Evolutionary conservation across 176 grass and related monocot genomes (phyloP).

Genomic region (Hordeum vulgare): MorexV3_pseudomolecules_assembly NC_058521.1:360558880-360559379

Average conservation of each 20-base stretch:
- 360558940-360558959: neutral
- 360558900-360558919: slow-evolving; percentile 93
- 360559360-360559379: too few relatives aligned
- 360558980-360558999: neutral
- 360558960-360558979: neutral
- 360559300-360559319: too few relatives aligned
- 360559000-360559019: neutral
- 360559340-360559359: too few relatives aligned
- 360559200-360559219: neutral
- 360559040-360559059: neutral
- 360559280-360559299: too few relatives aligned
- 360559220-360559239: too few relatives aligned
- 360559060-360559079: neutral
- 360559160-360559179: neutral
- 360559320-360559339: too few relatives aligned
- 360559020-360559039: neutral
- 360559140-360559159: neutral
- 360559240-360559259: too few relatives aligned
- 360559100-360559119: neutral
- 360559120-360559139: neutral
- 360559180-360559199: slow-evolving; percentile 5
- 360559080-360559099: neutral
- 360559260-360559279: too few relatives aligned
- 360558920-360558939: slow-evolving; percentile 67
- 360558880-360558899: slow-evolving; percentile 66